phyloP scores from a whole-genome alignment of 148 eudicot genomes.

The Amaranthus cruentus region DNA sequence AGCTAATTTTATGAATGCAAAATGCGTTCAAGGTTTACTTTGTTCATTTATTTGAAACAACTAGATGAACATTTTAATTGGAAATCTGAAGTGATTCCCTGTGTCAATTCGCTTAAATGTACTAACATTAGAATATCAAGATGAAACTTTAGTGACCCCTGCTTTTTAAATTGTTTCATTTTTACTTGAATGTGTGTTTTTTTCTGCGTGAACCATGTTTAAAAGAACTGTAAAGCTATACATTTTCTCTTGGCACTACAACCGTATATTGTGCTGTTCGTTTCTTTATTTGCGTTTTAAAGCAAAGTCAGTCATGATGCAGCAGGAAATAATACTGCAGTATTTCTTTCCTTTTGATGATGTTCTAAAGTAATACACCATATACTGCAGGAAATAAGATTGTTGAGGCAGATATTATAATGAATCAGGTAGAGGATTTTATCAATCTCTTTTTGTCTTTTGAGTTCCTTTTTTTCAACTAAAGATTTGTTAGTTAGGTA shows the following conservation, averaged over 20 bases:
- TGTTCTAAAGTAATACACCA: constrained; percentile 10
- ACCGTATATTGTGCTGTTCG: not conserved
- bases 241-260: too few species aligned
- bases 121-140: not conserved
- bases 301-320: not conserved
- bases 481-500: not conserved
- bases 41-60: too few species aligned
- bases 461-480: not conserved
- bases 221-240: too few species aligned
- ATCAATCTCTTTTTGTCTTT: not conserved
- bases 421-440: constrained; percentile 34
- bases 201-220: too few species aligned
- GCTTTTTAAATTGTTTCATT: not conserved
- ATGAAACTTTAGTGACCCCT: not conserved
- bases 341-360: not conserved
- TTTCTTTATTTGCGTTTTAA: not conserved
- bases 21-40: too few species aligned
- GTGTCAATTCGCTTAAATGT: too few species aligned
- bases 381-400: constrained; percentile 24
- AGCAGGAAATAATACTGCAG: not conserved
- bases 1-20: too few species aligned
- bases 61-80: too few species aligned
- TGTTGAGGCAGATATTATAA: constrained; percentile 22
- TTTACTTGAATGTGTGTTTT: too few species aligned
- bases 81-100: too few species aligned